These are phyloP conservation scores for Aspergillus uvarum DNA, from an alignment of 2,329 filamentous ascomycete species.

Conservation along the genomic window DNA sequence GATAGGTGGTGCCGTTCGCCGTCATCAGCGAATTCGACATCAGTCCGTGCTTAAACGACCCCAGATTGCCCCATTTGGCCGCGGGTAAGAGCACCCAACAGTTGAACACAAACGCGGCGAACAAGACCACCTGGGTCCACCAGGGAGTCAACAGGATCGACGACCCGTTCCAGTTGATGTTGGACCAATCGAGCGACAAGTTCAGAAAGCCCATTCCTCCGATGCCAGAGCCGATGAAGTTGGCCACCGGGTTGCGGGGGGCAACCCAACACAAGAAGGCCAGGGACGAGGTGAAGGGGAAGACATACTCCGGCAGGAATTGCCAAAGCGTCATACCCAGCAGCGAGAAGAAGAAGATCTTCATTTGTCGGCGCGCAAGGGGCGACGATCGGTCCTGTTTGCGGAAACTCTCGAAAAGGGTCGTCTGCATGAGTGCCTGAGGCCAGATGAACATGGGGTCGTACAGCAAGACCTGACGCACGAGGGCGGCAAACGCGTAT, in stretches of 20 bases:
- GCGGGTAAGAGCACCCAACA: constrained; percentile 60
- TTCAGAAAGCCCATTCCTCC: constrained; percentile 64
- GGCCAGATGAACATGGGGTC: constrained; percentile 59
- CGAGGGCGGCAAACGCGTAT: constrained; percentile 60
- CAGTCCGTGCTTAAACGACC: constrained; percentile 52
- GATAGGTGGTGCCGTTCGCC: constrained; percentile 51
- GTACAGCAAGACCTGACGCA: constrained; percentile 58
- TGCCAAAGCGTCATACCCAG: constrained; percentile 59
- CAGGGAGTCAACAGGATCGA: constrained; percentile 55
- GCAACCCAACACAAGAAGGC: constrained; percentile 66
- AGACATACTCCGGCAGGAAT: constrained; percentile 61
- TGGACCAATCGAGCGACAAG: constrained; percentile 61
- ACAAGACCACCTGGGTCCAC: constrained; percentile 61
- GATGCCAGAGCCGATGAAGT: constrained; percentile 61
- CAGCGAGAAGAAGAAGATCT: constrained; percentile 57
- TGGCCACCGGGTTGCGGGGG: constrained; percentile 56
- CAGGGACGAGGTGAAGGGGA: constrained; percentile 60
- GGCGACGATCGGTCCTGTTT: constrained; percentile 52
- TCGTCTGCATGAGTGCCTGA: constrained; percentile 56
- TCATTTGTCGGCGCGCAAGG: constrained; percentile 55
- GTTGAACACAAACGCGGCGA: constrained; percentile 55
- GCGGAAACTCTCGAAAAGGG: constrained; percentile 56
- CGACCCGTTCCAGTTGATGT: constrained; percentile 54
- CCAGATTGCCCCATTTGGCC: constrained; percentile 59
- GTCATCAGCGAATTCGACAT: constrained; percentile 60